Evolutionary conservation across 768 basidiomycete species (phyloP).

Genomic region (Suillus lakei): DNA sequence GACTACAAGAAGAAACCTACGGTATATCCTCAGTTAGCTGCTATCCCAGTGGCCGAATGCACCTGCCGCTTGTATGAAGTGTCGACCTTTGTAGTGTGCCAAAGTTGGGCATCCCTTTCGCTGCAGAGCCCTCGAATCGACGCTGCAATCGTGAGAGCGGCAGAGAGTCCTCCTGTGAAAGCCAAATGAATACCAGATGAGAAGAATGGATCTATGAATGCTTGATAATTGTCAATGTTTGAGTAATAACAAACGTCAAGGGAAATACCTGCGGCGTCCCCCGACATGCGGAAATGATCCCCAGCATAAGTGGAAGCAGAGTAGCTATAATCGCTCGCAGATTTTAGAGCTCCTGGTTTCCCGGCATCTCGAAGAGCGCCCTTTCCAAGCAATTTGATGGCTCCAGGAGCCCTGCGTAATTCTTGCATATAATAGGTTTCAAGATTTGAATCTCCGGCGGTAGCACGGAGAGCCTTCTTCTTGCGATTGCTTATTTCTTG

Average conservation of each 20-base stretch:
- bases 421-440: too few species aligned
- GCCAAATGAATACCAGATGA: conserved; percentile 68
- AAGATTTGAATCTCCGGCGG: too few species aligned
- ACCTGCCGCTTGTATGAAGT: conserved; percentile 61
- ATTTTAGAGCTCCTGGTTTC: conserved; percentile 14
- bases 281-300: too few species aligned
- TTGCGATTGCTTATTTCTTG: too few species aligned
- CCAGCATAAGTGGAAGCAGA: conserved; percentile 58
- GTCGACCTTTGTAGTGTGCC: conserved; percentile 60
- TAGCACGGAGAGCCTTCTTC: too few species aligned
- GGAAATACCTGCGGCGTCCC: too few species aligned
- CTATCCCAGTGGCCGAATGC: too few species aligned
- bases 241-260: too few species aligned
- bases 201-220: conserved; percentile 71
- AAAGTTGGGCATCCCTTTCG: conserved; percentile 50
- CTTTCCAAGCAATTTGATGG: not conserved
- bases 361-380: conserved; percentile 15
- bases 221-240: conserved; percentile 26
- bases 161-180: conserved; percentile 61
- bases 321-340: conserved; percentile 57
- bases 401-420: conserved; percentile 6
- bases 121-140: conserved; percentile 55
- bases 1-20: conserved; percentile 64
- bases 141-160: conserved; percentile 61
- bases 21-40: too few species aligned